Conservation (phyloP, 768 basidiomycete species). For the Rhizopogon vesiculosus region DNA sequence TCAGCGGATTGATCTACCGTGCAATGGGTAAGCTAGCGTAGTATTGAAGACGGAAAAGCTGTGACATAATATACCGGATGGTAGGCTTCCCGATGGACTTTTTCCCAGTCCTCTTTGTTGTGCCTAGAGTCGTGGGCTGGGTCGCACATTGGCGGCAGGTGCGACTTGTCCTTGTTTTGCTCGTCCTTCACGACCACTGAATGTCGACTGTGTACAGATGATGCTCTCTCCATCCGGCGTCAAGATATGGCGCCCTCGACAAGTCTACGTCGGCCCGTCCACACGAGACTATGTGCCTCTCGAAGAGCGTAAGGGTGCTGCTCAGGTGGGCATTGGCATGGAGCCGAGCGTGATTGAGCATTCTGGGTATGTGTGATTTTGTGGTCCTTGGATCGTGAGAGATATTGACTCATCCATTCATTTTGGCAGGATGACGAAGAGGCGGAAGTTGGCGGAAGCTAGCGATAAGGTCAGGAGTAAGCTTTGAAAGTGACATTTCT, state of each 20-base stretch:
- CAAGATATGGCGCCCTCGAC: conserved; percentile 90
- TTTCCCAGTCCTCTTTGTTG: conserved; percentile 91
- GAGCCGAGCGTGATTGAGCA: conserved; percentile 63
- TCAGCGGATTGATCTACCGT: conserved; percentile 83
- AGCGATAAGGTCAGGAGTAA: conserved; percentile 20
- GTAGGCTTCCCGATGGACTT: conserved; percentile 89
- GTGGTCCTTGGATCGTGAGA: background rate
- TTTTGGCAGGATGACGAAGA: conserved; percentile 24
- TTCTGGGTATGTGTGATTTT: conserved; percentile 58
- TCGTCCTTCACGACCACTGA: background rate
- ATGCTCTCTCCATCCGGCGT: conserved; percentile 87
- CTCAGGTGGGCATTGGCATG: conserved; percentile 45
- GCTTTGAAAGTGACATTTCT: conserved; percentile 5
- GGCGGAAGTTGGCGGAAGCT: conserved; percentile 24
- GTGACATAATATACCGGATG: background rate
- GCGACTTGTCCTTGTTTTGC: conserved; percentile 6
- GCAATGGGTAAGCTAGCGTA: conserved; percentile 63
- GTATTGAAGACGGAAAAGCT: background rate
- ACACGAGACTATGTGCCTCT: conserved; percentile 74
- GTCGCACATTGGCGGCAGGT: conserved; percentile 90
- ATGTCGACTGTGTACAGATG: conserved; percentile 47
- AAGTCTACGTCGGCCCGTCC: conserved; percentile 75
- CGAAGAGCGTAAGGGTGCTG: conserved; percentile 45
- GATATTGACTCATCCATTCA: background rate
- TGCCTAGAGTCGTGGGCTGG: conserved; percentile 92